phyloP scores from a whole-genome alignment of 495 filamentous ascomycete species.

The Talaromyces liani region DNA sequence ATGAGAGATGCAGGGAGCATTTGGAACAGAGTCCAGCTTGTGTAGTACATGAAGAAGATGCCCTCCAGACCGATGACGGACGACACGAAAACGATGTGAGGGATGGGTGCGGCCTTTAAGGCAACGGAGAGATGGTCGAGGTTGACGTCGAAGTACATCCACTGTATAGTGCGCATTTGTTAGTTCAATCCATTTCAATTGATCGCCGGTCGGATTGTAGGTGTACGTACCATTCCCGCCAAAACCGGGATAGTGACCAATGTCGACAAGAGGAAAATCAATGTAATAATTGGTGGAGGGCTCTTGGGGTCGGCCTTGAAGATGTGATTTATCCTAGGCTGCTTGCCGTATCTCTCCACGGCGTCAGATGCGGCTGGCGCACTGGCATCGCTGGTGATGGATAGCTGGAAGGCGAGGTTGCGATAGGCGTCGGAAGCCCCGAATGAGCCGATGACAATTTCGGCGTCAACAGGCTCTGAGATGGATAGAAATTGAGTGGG shows the following conservation, averaged over 20 bases:
- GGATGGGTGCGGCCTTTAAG: slow-evolving; percentile 61
- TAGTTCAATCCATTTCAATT: not conserved
- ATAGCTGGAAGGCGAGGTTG: slow-evolving; percentile 58
- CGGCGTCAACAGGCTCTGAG: slow-evolving; percentile 60
- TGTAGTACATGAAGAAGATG: slow-evolving; percentile 94
- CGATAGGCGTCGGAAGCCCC: slow-evolving; percentile 62
- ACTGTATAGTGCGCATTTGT: slow-evolving; percentile 34
- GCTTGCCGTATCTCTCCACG: slow-evolving; percentile 72
- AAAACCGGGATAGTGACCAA: slow-evolving; percentile 64
- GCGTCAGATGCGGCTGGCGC: slow-evolving; percentile 47
- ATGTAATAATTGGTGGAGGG: slow-evolving; percentile 73
- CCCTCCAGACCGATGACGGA: slow-evolving; percentile 82
- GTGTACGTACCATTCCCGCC: slow-evolving; percentile 56
- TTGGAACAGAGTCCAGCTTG: slow-evolving; percentile 88
- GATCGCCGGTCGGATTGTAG: slow-evolving; percentile 11
- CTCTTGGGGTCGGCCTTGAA: slow-evolving; percentile 74
- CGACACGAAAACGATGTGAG: slow-evolving; percentile 74
- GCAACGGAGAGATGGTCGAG: slow-evolving; percentile 70
- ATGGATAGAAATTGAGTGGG: slow-evolving; percentile 72
- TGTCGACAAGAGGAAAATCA: slow-evolving; percentile 68
- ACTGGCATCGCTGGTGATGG: slow-evolving; percentile 53
- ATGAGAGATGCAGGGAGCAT: slow-evolving; percentile 64
- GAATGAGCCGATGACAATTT: slow-evolving; percentile 79
- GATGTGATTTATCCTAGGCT: slow-evolving; percentile 81
- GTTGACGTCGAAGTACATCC: slow-evolving; percentile 79